Percentiles rank a stretch among this genome's conserved stretches.
phyloP scores from a whole-genome alignment of 768 basidiomycete species.

The Pisolithus microcarpus region DNA sequence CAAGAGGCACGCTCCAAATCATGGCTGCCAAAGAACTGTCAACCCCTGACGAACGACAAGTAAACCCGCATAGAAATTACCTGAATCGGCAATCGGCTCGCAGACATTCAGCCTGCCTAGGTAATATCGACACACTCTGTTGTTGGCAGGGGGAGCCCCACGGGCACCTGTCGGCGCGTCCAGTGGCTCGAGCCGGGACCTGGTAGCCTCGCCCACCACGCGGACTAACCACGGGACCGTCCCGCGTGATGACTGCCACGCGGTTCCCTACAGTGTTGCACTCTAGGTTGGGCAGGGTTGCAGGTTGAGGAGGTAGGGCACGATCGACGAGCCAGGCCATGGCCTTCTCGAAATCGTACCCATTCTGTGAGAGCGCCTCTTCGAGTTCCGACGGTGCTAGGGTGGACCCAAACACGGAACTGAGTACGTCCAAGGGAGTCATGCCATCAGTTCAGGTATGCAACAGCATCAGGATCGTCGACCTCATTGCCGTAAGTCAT shows the following conservation, averaged over 20 bases:
- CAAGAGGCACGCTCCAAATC: slow-evolving; percentile 91
- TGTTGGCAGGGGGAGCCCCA: slow-evolving; percentile 44
- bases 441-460: slow-evolving; percentile 81
- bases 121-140: slow-evolving; percentile 92
- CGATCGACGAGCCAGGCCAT: slow-evolving; percentile 93
- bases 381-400: slow-evolving; percentile 88
- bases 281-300: slow-evolving; percentile 33
- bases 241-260: slow-evolving; percentile 59
- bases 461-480: slow-evolving; percentile 46
- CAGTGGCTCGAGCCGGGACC: slow-evolving; percentile 12
- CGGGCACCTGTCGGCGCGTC: slow-evolving; percentile 24
- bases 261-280: slow-evolving; percentile 63
- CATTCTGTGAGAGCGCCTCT: slow-evolving; percentile 81
- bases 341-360: slow-evolving; percentile 91
- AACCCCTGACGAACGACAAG: slow-evolving; percentile 7
- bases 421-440: slow-evolving; percentile 96
- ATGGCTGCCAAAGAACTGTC: slow-evolving; percentile 47
- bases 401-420: slow-evolving; percentile 87
- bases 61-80: slow-evolving; percentile 36
- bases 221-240: slow-evolving; percentile 30
- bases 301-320: slow-evolving; percentile 41
- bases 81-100: slow-evolving; percentile 97
- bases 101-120: slow-evolving; percentile 92
- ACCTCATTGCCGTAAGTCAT: slow-evolving; percentile 23
- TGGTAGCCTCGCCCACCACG: slow-evolving; percentile 37